Conservation (phyloP, 2,329 filamentous ascomycete species). For the Nannizziopsis arthrosporioides region DNA sequence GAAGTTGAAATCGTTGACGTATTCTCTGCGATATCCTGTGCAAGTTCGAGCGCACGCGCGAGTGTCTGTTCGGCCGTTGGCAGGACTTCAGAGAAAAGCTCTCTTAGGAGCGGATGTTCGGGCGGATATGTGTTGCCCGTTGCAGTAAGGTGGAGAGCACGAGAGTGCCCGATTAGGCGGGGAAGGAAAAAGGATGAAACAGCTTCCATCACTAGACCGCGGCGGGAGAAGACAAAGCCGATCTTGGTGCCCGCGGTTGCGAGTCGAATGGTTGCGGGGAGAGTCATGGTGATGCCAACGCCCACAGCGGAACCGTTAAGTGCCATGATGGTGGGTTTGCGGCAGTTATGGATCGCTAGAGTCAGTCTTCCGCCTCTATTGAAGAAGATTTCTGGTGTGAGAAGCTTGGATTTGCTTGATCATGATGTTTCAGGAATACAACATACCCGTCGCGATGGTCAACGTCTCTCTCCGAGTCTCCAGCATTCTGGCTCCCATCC, state of each 20-base stretch:
- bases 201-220: slow-evolving; percentile 62
- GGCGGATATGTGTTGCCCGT: slow-evolving; percentile 53
- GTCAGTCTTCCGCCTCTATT: slow-evolving; percentile 32
- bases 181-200: slow-evolving; percentile 62
- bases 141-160: slow-evolving; percentile 53
- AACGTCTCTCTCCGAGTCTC: slow-evolving; percentile 28
- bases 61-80: slow-evolving; percentile 49
- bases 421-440: background rate
- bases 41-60: slow-evolving; percentile 52
- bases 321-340: slow-evolving; percentile 46
- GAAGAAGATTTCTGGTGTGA: background rate
- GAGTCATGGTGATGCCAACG: slow-evolving; percentile 48
- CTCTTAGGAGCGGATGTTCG: slow-evolving; percentile 40
- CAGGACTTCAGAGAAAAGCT: slow-evolving; percentile 56
- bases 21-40: slow-evolving; percentile 54
- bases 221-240: slow-evolving; percentile 61
- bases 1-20: slow-evolving; percentile 53
- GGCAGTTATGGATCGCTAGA: slow-evolving; percentile 46
- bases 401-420: background rate
- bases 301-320: slow-evolving; percentile 47
- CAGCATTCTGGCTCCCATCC: slow-evolving; percentile 19
- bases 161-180: slow-evolving; percentile 53
- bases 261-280: slow-evolving; percentile 47
- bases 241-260: slow-evolving; percentile 51
- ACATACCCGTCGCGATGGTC: slow-evolving; percentile 45